Evolutionary conservation across 1,139 yeast species (phyloP), one percentile per base, ranked within the genome.

Genomic region (Wickerhamomyces sp.): DNA sequence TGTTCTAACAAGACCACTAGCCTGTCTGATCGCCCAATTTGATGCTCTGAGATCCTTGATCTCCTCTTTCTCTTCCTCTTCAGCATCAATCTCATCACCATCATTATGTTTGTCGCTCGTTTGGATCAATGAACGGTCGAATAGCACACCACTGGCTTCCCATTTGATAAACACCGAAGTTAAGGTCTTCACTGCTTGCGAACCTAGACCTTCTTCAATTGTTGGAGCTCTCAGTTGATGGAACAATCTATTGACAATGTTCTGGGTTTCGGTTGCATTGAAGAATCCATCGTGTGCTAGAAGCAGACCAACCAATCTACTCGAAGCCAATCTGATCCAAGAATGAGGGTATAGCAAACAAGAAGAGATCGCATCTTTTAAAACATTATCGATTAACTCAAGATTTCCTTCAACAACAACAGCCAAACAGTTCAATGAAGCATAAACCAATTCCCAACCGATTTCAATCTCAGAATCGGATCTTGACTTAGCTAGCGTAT

Each of bases 151-250:
- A 6, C 69, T 57, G 13, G 58, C 48, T 32, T 77, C 75, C 94
- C 95, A 86, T 41, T 62, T 64, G 58, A 72, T 69, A 4, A 82
- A 68, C 33, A 86, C 67, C 30, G 67, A 58, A 1, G 83, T 78
- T 44, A 89, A 59, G 43, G 83, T 81, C 57, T 82, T 84, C 18
- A 82, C 77, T 26, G 75, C 68, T 51, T 81, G 85, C 15, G 69
- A 58, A 0, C 87, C 85, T 36, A 87, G 64, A 0, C 72, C 77
- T 35, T 78, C 80, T 2, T 84, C 62, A 23, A 87, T 67, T 5
- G 73, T 61, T 1, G 95, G 93, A 0, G 96, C 95, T 18, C 84
- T 76, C 34, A 89, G 59, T 62, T 87, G 95, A 52, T 88, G 83
- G 40, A 87, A 66, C 30, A 76, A 60, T 49, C 88, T 74, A 47